A percentile compares a stretch with the other conserved stretches of the same genome.
Evolutionary conservation across 495 filamentous ascomycete species (phyloP).

Genomic region (Eremomyces bilateralis): DNA sequence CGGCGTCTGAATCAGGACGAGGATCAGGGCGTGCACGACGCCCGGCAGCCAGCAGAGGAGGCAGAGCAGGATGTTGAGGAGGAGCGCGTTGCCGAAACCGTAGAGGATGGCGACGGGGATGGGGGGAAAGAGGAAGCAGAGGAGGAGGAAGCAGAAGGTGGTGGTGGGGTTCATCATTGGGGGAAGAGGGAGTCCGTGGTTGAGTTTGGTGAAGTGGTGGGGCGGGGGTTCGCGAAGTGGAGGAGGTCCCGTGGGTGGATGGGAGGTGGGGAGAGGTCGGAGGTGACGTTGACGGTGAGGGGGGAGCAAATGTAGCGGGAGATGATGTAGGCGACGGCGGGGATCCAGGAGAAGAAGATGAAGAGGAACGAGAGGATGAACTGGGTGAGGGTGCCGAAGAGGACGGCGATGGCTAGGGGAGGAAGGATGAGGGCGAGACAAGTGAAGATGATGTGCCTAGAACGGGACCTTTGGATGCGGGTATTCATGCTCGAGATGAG

Average conservation of each 20-base stretch:
- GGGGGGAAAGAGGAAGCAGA: background rate
- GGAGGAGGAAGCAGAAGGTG: background rate
- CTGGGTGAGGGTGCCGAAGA: background rate
- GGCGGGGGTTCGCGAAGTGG: background rate
- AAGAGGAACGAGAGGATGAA: background rate
- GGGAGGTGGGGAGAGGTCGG: background rate
- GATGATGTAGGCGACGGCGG: background rate
- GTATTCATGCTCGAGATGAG: too few species aligned
- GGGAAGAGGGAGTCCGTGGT: background rate
- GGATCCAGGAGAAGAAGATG: background rate
- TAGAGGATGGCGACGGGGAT: background rate
- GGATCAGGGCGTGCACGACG: background rate
- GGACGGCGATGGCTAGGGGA: too few species aligned
- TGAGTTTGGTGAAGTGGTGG: background rate
- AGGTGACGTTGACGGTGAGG: background rate
- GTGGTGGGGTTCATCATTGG: background rate
- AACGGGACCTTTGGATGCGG: too few species aligned
- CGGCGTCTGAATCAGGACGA: too few species aligned
- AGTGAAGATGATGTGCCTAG: too few species aligned
- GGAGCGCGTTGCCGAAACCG: background rate
- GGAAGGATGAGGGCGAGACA: too few species aligned
- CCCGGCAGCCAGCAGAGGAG: background rate
- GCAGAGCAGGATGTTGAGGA: background rate
- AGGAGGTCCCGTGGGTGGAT: background rate
- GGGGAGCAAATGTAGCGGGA: background rate